A percentile compares a stretch with the other conserved stretches of the same genome.
These are phyloP conservation scores for Trichophyton schoenleinii DNA, from an alignment of 2,329 filamentous ascomycete genomes.

Conservation along the genomic window DNA sequence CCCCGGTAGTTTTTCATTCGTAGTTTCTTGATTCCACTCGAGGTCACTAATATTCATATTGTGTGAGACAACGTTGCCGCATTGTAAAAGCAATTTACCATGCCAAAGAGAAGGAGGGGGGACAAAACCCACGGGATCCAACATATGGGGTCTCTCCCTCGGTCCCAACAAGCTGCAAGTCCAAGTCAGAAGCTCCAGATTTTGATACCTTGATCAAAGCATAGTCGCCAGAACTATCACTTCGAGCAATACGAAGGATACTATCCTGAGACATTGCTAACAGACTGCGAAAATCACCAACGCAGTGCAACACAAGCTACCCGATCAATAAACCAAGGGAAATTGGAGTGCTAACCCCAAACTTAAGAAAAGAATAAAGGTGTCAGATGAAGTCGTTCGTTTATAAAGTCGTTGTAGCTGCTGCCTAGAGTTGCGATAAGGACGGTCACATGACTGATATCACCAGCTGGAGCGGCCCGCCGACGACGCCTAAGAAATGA, in stretches of 20 bases:
- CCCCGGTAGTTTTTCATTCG: conserved; percentile 34
- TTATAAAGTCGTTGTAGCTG: background rate
- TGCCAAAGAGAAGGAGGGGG: background rate
- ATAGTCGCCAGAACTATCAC: conserved; percentile 27
- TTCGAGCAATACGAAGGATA: conserved; percentile 40
- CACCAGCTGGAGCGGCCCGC: background rate
- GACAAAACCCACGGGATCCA: conserved; percentile 28
- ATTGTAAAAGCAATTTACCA: background rate
- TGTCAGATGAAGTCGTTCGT: background rate
- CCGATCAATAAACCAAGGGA: background rate
- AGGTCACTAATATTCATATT: conserved; percentile 23
- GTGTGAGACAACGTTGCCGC: background rate
- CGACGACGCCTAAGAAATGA: background rate
- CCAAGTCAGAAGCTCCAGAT: conserved; percentile 30
- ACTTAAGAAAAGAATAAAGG: background rate
- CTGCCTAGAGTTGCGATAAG: background rate
- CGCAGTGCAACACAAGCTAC: background rate
- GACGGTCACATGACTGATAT: background rate
- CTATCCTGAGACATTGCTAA: conserved; percentile 16
- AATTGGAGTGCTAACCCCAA: background rate
- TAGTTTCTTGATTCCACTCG: conserved; percentile 26
- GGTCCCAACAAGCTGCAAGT: conserved; percentile 45
- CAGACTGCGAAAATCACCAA: background rate
- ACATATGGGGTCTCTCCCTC: conserved; percentile 46
- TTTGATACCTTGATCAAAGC: conserved; percentile 41